Evolutionary conservation across 345 rosid species (phyloP).

Genomic region (Linum lewisii): DNA sequence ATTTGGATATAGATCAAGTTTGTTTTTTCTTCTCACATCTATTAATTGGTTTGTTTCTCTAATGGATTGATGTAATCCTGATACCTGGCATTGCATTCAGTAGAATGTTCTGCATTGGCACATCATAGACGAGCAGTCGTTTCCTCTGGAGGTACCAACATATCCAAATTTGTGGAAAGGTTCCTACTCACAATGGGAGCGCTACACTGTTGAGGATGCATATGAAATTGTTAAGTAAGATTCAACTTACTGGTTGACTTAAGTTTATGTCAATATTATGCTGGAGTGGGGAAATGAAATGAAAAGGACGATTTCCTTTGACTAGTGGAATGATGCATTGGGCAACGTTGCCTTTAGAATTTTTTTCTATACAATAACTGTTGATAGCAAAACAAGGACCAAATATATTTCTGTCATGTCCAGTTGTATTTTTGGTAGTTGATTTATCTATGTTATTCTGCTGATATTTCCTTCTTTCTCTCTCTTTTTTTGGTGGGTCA

Average conservation of each 20-base stretch:
- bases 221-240: conserved; percentile 72
- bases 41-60: conserved; percentile 4
- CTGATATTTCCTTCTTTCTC: conserved; percentile 20
- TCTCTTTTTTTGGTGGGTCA: conserved; percentile 23
- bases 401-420: not conserved
- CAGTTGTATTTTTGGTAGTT: not conserved
- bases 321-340: not conserved
- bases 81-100: conserved; percentile 30
- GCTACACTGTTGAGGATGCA: conserved; percentile 89
- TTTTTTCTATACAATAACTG: not conserved
- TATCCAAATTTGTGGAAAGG: conserved; percentile 87
- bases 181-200: conserved; percentile 81
- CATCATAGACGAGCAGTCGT: conserved; percentile 80
- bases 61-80: conserved; percentile 19
- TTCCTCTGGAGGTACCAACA: conserved; percentile 83
- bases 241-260: conserved; percentile 4
- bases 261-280: no score
- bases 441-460: not conserved
- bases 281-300: no score
- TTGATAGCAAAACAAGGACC: not conserved
- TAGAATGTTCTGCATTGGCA: conserved; percentile 99
- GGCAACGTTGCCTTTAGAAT: not conserved
- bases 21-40: conserved; percentile 6
- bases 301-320: not conserved
- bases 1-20: conserved; percentile 8